phyloP scores from a whole-genome alignment of 257 asterid genomes.

The Plantago elongata region DNA sequence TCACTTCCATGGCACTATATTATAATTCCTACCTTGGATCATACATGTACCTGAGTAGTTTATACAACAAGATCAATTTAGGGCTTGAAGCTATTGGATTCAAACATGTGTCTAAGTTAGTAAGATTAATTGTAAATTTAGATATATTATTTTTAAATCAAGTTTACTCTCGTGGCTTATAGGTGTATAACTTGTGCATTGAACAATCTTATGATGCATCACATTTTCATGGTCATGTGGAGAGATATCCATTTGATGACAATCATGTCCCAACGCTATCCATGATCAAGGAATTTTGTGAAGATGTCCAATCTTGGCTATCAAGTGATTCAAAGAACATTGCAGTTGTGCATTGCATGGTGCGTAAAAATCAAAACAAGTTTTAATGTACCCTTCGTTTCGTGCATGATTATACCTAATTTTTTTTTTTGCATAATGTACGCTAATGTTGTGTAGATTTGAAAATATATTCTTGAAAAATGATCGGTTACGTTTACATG shows the following conservation, averaged over 20 bases:
- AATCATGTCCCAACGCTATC: conserved; percentile 68
- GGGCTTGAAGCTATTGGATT: no score
- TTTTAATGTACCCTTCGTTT: background rate
- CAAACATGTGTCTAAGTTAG: no score
- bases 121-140: no score
- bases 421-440: background rate
- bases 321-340: conserved; percentile 58
- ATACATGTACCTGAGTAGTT: no score
- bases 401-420: background rate
- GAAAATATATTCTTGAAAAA: no score
- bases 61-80: no score
- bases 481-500: no score
- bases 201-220: conserved; percentile 59
- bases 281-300: conserved; percentile 74
- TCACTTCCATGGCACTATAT: background rate
- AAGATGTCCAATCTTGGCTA: conserved; percentile 74
- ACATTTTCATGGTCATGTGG: conserved; percentile 67
- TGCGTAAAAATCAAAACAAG: conserved; percentile 5
- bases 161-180: conserved; percentile 6
- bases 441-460: no score
- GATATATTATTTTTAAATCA: no score
- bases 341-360: conserved; percentile 88
- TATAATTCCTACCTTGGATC: no score
- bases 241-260: conserved; percentile 79
- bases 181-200: conserved; percentile 76